phyloP scores from a whole-genome alignment of 345 rosid species.

The Zanthoxylum bungeanum region DNA sequence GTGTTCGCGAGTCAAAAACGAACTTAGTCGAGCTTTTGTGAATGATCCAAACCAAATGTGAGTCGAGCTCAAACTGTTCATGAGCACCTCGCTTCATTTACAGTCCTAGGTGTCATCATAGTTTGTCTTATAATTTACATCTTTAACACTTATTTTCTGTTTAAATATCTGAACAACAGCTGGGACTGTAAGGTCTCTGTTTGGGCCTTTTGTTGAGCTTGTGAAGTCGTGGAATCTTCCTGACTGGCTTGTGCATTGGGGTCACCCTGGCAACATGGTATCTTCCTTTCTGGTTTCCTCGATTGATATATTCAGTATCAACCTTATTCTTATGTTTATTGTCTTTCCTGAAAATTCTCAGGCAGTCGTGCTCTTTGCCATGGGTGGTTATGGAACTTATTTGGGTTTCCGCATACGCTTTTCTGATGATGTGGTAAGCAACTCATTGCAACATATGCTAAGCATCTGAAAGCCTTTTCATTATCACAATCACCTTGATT shows the following conservation, averaged over 20 bases:
- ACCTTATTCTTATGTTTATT: neutral
- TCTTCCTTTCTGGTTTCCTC: neutral
- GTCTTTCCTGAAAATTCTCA: conserved; percentile 19
- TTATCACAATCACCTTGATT: neutral
- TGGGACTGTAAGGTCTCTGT: conserved; percentile 58
- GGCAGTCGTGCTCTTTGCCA: conserved; percentile 96
- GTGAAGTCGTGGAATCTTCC: conserved; percentile 77
- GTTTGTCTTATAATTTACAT: neutral
- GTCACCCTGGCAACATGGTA: conserved; percentile 94
- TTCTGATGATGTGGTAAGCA: conserved; percentile 73
- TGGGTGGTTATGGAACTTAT: conserved; percentile 96
- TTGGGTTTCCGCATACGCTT: conserved; percentile 77
- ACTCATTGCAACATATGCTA: neutral
- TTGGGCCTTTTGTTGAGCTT: conserved; percentile 77
- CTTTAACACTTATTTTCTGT: neutral
- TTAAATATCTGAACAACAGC: conserved; percentile 40
- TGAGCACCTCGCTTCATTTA: too few relatives aligned
- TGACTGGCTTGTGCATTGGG: conserved; percentile 96
- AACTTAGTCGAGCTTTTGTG: too few relatives aligned
- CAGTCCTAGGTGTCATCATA: too few relatives aligned
- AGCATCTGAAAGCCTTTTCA: neutral
- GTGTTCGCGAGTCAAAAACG: too few relatives aligned
- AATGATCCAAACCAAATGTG: too few relatives aligned
- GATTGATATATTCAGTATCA: neutral
- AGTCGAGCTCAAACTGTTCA: too few relatives aligned